Evolutionary conservation across 805 yeast genomes (phyloP), one percentile per base, ranked within the genome.

Genomic region (Kuraishia floccosa): DNA sequence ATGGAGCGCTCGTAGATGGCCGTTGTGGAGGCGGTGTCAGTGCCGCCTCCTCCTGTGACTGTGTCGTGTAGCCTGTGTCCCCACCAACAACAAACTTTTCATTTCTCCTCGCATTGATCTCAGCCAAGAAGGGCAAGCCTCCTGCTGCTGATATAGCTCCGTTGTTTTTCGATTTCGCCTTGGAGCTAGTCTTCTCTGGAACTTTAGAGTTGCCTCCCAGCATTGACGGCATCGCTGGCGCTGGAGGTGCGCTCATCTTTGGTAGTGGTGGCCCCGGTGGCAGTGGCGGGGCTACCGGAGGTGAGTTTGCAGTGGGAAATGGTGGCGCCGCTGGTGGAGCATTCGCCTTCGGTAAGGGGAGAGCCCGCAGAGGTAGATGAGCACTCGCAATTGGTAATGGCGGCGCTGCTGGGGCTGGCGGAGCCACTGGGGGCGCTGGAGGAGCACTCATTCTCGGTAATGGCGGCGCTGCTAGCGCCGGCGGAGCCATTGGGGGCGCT

Each of bases 111-210:
- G 65, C 61, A 37, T 72, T 70, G 30, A 74, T 73, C 35, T 72
- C 70, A 1, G 73, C 73, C 30, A 73, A 56, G 41, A 74, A 73
- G 5, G 82, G 80, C 16, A 72, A 46, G 0, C 60, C 66, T 1
- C 71, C 72, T 39, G 42, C 17, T 24, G 41, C 32, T 4, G 39
- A 32, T 30, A 42, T 38, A 13, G 40, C 21, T 26, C n/a, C n/a
- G n/a, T n/a, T n/a, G n/a, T n/a, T n/a, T n/a, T n/a, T n/a, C n/a
- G n/a, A n/a, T n/a, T n/a, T n/a, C n/a, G n/a, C n/a, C n/a, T n/a
- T n/a, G n/a, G n/a, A n/a, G n/a, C n/a, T n/a, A n/a, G n/a, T n/a
- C n/a, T n/a, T n/a, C n/a, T n/a, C n/a, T n/a, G n/a, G n/a, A n/a
- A n/a, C n/a, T n/a, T n/a, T n/a, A n/a, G n/a, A n/a, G n/a, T n/a